phyloP scores from a whole-genome alignment of 2,329 filamentous ascomycete genomes.

The Sodiomyces alkalinus region DNA sequence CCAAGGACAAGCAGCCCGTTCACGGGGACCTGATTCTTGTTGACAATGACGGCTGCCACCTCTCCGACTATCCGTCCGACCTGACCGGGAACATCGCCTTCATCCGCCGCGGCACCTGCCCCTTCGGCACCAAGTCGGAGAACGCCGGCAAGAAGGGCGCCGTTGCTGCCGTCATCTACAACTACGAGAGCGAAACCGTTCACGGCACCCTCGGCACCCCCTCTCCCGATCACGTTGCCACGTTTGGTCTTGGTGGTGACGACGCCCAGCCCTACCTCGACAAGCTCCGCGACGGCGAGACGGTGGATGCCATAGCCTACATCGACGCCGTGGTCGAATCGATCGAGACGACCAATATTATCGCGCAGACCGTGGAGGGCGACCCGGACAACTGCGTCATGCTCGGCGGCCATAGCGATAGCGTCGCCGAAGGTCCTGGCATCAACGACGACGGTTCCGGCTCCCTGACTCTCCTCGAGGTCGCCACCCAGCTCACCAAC shows the following conservation, averaged over 20 bases:
- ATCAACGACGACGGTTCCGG: constrained; percentile 71
- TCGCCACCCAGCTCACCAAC: constrained; percentile 41
- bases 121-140: constrained; percentile 57
- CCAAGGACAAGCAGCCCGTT: constrained; percentile 41
- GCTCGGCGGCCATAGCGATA: constrained; percentile 50
- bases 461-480: constrained; percentile 43
- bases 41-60: constrained; percentile 45
- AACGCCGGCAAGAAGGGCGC: constrained; percentile 56
- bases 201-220: constrained; percentile 55
- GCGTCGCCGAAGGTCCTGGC: constrained; percentile 47
- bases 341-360: constrained; percentile 42
- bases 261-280: constrained; percentile 42
- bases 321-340: constrained; percentile 40
- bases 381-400: constrained; percentile 50
- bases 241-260: constrained; percentile 47
- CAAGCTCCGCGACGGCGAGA: constrained; percentile 33
- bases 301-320: constrained; percentile 39
- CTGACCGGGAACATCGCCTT: constrained; percentile 53
- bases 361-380: constrained; percentile 44
- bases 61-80: constrained; percentile 44
- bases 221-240: constrained; percentile 44
- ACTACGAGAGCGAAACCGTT: constrained; percentile 48
- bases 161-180: constrained; percentile 57
- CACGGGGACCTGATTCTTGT: constrained; percentile 45
- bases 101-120: constrained; percentile 52